Conservation (phyloP, 345 rosid species). For the Rubroshorea leprosula region DNA sequence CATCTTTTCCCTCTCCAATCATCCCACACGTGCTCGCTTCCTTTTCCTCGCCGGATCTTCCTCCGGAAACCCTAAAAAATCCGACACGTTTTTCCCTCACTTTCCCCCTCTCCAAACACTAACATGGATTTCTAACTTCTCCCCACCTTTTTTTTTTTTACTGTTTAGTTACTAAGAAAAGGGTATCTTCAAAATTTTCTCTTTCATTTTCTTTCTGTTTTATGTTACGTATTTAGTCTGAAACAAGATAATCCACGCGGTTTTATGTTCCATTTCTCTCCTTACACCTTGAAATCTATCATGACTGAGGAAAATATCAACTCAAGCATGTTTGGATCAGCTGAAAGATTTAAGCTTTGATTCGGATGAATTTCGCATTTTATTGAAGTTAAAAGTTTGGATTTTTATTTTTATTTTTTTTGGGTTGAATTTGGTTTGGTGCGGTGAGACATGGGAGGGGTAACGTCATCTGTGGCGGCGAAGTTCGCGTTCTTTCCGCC, state of each 20-base stretch:
- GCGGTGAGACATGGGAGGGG: constrained; percentile 57
- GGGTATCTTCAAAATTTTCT: constrained; percentile 15
- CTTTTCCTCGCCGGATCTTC: constrained; percentile 32
- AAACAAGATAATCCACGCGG: neutral
- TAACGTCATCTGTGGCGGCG: constrained; percentile 91
- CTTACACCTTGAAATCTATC: neutral
- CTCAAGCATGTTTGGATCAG: neutral
- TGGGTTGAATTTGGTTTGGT: neutral
- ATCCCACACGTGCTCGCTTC: constrained; percentile 21
- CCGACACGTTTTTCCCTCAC: neutral
- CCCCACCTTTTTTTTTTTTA: neutral
- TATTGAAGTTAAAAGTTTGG: neutral
- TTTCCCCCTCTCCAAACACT: constrained; percentile 5
- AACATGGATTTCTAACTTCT: neutral
- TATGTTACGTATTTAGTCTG: neutral
- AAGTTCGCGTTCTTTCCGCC: constrained; percentile 98
- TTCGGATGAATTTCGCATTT: neutral
- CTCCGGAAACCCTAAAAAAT: constrained; percentile 19
- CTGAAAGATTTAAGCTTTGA: neutral
- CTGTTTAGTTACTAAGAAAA: neutral
- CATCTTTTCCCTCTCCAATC: neutral
- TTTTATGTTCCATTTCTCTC: neutral
- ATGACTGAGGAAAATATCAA: neutral
- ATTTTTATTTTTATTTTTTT: neutral
- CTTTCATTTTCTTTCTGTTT: constrained; percentile 3